Evolutionary conservation across 768 basidiomycete species (phyloP), one percentile per base, ranked within the genome.

Genomic region (Suillus alpinus): DNA sequence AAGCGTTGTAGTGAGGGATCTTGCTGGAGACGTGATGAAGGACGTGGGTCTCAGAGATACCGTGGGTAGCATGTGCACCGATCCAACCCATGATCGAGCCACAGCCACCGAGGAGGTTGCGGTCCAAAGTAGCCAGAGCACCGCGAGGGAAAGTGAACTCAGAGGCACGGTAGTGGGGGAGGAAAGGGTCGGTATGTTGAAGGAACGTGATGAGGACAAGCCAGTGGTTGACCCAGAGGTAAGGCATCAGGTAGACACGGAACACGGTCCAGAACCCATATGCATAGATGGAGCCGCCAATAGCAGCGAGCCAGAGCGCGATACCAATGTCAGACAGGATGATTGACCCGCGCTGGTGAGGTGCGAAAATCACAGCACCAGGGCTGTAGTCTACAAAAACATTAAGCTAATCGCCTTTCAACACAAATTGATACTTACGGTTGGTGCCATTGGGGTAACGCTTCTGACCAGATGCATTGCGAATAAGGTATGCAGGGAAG

Each of bases 171-270:
- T 97, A 98, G 77, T 98, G 96, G 53, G 95, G 95, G 47, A 98
- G 85, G 50, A 90, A 74, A 20, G 95, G 94, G 77, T 98, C 96
- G 68, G 96, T 98, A 81, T 99, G 96, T 79, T 99, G 96, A 56
- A 98, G 82, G 89, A 94, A 98, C 20, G 95, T 97, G 79, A 98
- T 97, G 68, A 94, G 69, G 60, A 98, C 93, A 58, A 98, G 83
- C 95, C 95, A 97, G 81, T 94, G 92, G 81, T 93, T 93, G 58
- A 89, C 86, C 90, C 91, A 94, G 62, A 98, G 81, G 78, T 98
- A 98, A 57, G 95, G 94, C 18, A 92, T 81, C 58, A 92, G 72
- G 74, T 98, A 99, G 64, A 90, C 76, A 64, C 85, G 82, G 77
- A 92, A 84, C 55, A 97, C 88, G 50, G 84, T 84, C 49, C 75